Evolutionary conservation across 768 basidiomycete genomes (phyloP).

Genomic region (Trametes maxima): DNA sequence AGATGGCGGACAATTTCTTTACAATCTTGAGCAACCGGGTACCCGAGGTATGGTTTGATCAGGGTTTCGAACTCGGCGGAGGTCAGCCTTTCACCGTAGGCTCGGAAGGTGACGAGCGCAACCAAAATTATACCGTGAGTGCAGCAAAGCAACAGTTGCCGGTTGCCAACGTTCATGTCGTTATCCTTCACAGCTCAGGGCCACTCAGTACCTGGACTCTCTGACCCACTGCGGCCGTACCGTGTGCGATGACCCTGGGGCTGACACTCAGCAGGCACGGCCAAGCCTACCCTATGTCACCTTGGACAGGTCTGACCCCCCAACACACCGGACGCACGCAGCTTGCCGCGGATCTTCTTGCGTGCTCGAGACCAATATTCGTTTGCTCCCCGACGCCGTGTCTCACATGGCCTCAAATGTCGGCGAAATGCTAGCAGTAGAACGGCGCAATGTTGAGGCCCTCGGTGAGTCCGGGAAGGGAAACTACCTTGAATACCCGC

Average conservation of each 20-base stretch:
- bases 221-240: constrained; percentile 22
- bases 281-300: constrained; percentile 22
- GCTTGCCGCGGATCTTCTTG: constrained; percentile 38
- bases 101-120: constrained; percentile 56
- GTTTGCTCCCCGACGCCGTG: constrained; percentile 40
- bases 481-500: constrained; percentile 48
- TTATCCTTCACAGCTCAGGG: constrained; percentile 42
- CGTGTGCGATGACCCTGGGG: constrained; percentile 20
- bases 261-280: constrained; percentile 5
- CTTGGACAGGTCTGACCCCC: constrained; percentile 8
- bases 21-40: constrained; percentile 56
- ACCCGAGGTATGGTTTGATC: constrained; percentile 66
- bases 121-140: constrained; percentile 60
- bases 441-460: constrained; percentile 36
- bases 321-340: constrained; percentile 19
- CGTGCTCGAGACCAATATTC: constrained; percentile 55
- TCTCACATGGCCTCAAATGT: constrained; percentile 31
- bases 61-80: constrained; percentile 60
- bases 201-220: constrained; percentile 40
- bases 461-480: constrained; percentile 39
- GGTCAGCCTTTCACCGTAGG: constrained; percentile 67
- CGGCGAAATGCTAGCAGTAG: constrained; percentile 46
- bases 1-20: constrained; percentile 76
- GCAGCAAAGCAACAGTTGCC: too few species aligned
- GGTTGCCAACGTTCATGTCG: not conserved